These are phyloP conservation scores for Eutrema salsugineum DNA, from an alignment of 441 rosid species.

Conservation along the genomic window DNA sequence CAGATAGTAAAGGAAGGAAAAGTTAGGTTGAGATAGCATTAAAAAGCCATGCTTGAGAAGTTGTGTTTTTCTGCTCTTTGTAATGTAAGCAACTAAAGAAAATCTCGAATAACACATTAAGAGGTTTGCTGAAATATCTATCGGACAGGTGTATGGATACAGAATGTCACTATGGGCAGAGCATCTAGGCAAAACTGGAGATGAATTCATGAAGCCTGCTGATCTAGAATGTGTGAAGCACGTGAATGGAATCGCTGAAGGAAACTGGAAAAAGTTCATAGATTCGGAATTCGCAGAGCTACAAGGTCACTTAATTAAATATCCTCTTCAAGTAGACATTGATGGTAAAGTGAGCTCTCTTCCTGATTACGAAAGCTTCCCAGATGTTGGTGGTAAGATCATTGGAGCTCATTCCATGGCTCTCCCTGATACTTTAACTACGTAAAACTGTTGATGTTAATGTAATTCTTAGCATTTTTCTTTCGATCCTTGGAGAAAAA, in stretches of 20 bases:
- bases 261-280: slow-evolving; percentile 64
- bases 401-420: slow-evolving; percentile 54
- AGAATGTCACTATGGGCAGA: slow-evolving; percentile 94
- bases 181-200: slow-evolving; percentile 59
- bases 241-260: slow-evolving; percentile 56
- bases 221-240: slow-evolving; percentile 55
- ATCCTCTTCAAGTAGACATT: slow-evolving; percentile 57
- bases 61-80: background rate
- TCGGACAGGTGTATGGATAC: slow-evolving; percentile 75
- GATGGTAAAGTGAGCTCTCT: slow-evolving; percentile 62
- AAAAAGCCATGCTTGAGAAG: background rate
- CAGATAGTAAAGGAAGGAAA: background rate
- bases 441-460: slow-evolving; percentile 27
- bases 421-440: slow-evolving; percentile 74
- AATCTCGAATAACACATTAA: background rate
- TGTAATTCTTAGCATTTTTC: slow-evolving; percentile 13
- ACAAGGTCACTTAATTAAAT: slow-evolving; percentile 87
- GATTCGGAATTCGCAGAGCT: slow-evolving; percentile 34
- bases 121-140: background rate
- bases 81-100: background rate
- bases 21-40: background rate
- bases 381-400: slow-evolving; percentile 86
- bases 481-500: slow-evolving; percentile 13
- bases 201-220: slow-evolving; percentile 43
- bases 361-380: slow-evolving; percentile 62